Percentiles rank a stretch among this genome's conserved stretches.
Evolutionary conservation across 495 filamentous ascomycete species (phyloP).

Genomic region (Xylaria castorea): DNA sequence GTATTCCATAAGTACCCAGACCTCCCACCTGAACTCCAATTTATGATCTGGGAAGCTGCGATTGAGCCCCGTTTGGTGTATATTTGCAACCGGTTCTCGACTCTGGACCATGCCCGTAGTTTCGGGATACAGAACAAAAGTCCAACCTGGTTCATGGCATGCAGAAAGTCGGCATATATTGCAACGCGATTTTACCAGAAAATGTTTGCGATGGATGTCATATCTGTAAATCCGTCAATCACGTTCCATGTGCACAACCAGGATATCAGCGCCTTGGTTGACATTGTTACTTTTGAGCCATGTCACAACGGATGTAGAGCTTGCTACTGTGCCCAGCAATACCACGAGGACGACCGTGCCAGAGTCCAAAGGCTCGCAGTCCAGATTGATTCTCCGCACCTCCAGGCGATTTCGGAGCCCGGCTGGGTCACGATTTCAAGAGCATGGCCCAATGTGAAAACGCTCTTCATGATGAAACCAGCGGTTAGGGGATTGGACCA

Average conservation of each 20-base stretch:
- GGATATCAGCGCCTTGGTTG: slow-evolving; percentile 28
- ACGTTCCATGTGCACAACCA: slow-evolving; percentile 19
- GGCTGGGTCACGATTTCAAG: slow-evolving; percentile 36
- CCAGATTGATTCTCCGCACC: slow-evolving; percentile 33
- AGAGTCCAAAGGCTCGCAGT: slow-evolving; percentile 35
- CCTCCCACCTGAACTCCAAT: slow-evolving; percentile 36
- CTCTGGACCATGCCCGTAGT: background rate
- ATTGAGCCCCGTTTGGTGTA: slow-evolving; percentile 37
- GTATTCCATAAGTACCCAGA: slow-evolving; percentile 33
- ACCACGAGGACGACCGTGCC: slow-evolving; percentile 32
- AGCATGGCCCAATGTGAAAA: slow-evolving; percentile 40
- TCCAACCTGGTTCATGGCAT: slow-evolving; percentile 39
- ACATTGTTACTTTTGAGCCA: slow-evolving; percentile 42
- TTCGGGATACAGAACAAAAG: slow-evolving; percentile 31
- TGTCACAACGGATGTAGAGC: slow-evolving; percentile 40
- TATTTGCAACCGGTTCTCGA: slow-evolving; percentile 36
- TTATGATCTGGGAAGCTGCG: slow-evolving; percentile 42
- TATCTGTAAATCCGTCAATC: background rate
- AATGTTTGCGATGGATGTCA: slow-evolving; percentile 26
- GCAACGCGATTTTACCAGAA: slow-evolving; percentile 30
- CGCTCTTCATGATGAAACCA: slow-evolving; percentile 39
- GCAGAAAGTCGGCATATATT: slow-evolving; percentile 27
- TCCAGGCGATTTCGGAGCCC: slow-evolving; percentile 26
- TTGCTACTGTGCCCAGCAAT: slow-evolving; percentile 42
- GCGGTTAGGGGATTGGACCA: slow-evolving; percentile 34